Conservation (phyloP, 2,329 filamentous ascomycete genomes). For the Coniochaeta prunicola region DNA sequence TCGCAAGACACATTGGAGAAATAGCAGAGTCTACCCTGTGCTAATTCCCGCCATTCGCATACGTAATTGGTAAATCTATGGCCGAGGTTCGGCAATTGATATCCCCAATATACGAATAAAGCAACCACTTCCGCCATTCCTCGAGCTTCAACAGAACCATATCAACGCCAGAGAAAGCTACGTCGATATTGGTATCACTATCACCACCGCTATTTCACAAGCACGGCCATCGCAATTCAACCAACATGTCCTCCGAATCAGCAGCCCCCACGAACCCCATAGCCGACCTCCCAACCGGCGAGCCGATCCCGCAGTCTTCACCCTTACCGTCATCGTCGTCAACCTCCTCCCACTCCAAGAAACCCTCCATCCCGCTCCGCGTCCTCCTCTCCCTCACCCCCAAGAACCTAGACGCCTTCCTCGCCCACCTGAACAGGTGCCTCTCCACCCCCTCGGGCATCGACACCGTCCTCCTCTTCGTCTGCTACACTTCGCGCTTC, state of each 20-base stretch:
- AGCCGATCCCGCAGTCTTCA: slow-evolving; percentile 13
- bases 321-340: slow-evolving; percentile 7
- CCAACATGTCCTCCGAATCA: not conserved
- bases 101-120: not conserved
- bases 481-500: slow-evolving; percentile 60
- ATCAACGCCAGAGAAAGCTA: not conserved
- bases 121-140: not conserved
- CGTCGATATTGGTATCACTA: not conserved
- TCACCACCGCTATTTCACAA: not conserved
- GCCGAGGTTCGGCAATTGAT: slow-evolving; percentile 3
- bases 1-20: not conserved
- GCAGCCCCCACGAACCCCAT: slow-evolving; percentile 4
- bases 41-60: no score
- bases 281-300: slow-evolving; percentile 18
- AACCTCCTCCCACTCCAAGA: not conserved
- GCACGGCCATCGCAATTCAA: not conserved
- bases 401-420: slow-evolving; percentile 41
- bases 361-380: slow-evolving; percentile 11
- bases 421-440: slow-evolving; percentile 52
- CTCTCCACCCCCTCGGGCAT: slow-evolving; percentile 62
- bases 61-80: not conserved
- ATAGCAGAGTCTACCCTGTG: not conserved
- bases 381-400: slow-evolving; percentile 27
- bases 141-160: not conserved
- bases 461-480: slow-evolving; percentile 61